phyloP scores from a whole-genome alignment of 192 early-diverging fungal species.

The Coemansia sp. region DNA sequence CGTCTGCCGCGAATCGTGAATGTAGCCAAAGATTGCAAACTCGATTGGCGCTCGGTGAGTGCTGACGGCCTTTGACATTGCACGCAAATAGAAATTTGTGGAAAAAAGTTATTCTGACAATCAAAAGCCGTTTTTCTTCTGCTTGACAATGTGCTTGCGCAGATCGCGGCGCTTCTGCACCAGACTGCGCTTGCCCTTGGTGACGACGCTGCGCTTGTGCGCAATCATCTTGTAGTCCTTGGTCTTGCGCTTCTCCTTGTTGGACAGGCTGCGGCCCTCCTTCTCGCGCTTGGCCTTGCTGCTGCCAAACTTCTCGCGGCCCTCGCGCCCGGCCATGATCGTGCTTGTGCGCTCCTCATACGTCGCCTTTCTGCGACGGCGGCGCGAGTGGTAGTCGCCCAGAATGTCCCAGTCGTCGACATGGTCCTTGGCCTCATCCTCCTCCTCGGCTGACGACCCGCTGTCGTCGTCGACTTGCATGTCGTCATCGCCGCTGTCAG shows the following conservation, averaged over 20 bases:
- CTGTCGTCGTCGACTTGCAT: conserved; percentile 10
- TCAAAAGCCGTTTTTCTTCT: conserved; percentile 47
- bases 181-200: conserved; percentile 72
- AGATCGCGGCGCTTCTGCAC: conserved; percentile 66
- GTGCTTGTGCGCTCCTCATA: conserved; percentile 87
- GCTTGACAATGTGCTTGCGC: conserved; percentile 41
- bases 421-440: conserved; percentile 26
- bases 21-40: conserved; percentile 41
- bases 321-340: conserved; percentile 88
- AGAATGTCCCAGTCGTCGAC: conserved; percentile 47
- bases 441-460: conserved; percentile 12
- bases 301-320: conserved; percentile 86
- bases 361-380: conserved; percentile 68
- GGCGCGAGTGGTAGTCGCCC: conserved; percentile 51
- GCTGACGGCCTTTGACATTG: neutral
- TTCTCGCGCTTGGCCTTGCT: conserved; percentile 74
- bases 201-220: conserved; percentile 79
- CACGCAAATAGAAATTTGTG: neutral
- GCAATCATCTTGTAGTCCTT: conserved; percentile 96
- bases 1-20: conserved; percentile 35
- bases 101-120: neutral
- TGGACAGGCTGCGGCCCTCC: conserved; percentile 72
- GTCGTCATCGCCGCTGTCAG: conserved; percentile 4
- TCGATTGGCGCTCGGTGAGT: conserved; percentile 1
- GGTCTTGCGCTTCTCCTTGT: conserved; percentile 88